Base-by-base conservation (phyloP, 225 moss, liverwort and hornwort species). In the Physcomitrium patens region DNA sequence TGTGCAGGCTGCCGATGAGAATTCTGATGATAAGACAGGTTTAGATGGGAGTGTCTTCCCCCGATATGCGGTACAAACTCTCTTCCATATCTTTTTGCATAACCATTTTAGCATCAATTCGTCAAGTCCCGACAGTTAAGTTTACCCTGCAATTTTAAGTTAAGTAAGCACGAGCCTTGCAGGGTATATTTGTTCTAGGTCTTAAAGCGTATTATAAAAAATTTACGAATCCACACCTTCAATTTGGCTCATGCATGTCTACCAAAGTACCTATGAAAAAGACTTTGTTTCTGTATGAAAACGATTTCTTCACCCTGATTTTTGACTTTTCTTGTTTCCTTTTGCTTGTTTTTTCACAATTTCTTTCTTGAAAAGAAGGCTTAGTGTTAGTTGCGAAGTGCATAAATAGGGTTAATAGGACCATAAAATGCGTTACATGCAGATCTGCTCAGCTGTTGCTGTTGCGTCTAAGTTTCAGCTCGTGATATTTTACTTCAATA, bases 1-100 rank as follows among this genome's bases (percentile, higher is more conserved):
- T 59, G 26, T 72, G 59, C 80, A 86, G 86, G 20, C 20, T 67
- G 41, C 75, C 15, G 74, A 72, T 68, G 77, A 71, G 14, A 68
- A 59, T 5, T 19, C 62, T 13, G 60, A 77, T 13, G 16, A 23
- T 41, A 67, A 22, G 17, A 69, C 22, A 17, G 50, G 8, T 47
- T 22, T n/a, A 50, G 80, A 75, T 12, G 63, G 71, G 22, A 69
- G 19, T 69, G 68, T 27, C 55, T 24, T 85, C 62, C 80, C 82
- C 45, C 74, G 68, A 69, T 85, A 79, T 76, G 85, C 87, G 76
- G 87, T 88, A 75, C 27, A 42, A 5, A 18, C 53, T 79, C 5
- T 50, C 41, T n/a, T 46, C 18, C 10, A 14, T 76, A 48, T 50
- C 74, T 1, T 49, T 14, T 41, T 73, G 15, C 26, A 3, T 45